These are phyloP conservation scores for Solanum stenotomum DNA, from an alignment of 257 asterid genomes.

Conservation along the genomic window DNA sequence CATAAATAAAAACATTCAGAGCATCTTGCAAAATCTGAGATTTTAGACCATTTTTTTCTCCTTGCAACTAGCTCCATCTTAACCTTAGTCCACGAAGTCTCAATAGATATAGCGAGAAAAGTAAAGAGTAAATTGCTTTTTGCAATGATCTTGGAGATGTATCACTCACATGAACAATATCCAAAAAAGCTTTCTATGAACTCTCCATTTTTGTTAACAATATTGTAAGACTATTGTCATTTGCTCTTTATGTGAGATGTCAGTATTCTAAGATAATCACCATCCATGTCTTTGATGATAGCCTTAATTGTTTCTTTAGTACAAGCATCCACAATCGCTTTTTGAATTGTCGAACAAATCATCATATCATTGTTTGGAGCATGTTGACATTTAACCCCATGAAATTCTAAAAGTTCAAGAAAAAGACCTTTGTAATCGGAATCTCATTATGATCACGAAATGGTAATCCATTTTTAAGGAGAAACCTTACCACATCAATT, in stretches of 20 bases:
- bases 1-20: background rate
- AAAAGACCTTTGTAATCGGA: background rate
- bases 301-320: background rate
- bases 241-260: background rate
- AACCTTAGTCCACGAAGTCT: background rate
- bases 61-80: background rate
- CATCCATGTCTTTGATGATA: background rate
- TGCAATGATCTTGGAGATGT: background rate
- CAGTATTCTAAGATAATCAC: background rate
- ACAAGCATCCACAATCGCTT: background rate
- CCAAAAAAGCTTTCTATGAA: too few species aligned
- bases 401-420: background rate
- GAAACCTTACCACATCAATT: background rate
- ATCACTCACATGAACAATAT: background rate
- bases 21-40: background rate
- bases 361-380: background rate
- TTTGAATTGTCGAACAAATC: background rate
- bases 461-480: background rate
- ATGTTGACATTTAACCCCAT: background rate
- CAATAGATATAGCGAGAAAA: background rate
- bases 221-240: background rate
- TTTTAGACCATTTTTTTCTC: background rate
- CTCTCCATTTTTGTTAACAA: background rate
- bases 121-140: background rate
- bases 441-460: background rate